Evolutionary conservation across 139 green algal species (phyloP).

Genomic region (Gonium pectorale): DNA sequence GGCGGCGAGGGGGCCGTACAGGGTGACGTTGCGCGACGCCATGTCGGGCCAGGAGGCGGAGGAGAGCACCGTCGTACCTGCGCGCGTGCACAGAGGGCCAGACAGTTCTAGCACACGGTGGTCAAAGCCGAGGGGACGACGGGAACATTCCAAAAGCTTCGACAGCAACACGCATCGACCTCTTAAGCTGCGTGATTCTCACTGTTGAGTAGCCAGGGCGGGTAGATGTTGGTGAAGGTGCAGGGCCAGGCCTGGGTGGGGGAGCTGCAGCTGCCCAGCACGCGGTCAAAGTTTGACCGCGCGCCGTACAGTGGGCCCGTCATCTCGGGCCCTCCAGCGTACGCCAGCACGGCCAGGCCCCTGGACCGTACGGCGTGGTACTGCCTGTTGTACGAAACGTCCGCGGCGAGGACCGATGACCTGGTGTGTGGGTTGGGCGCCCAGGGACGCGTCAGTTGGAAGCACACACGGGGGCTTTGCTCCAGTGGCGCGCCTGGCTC

Average conservation of each 20-base stretch:
- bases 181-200: no score
- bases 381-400: constrained; percentile 1
- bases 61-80: no score
- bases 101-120: no score
- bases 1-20: not conserved
- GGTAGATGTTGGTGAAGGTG: constrained; percentile 8
- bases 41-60: not conserved
- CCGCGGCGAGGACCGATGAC: constrained; percentile 11
- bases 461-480: no score
- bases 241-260: not conserved
- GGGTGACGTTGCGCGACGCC: not conserved
- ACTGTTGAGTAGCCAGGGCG: no score
- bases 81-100: no score
- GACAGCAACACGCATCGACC: no score
- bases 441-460: no score
- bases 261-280: not conserved
- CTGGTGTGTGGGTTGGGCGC: no score
- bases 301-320: constrained; percentile 4
- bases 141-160: no score
- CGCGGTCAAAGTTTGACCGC: constrained; percentile 8
- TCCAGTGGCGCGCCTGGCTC: no score
- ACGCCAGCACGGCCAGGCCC: constrained; percentile 25
- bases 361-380: not conserved
- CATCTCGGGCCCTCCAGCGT: constrained; percentile 6
- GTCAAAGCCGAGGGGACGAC: no score